A percentile compares a stretch with the other conserved stretches of the same genome.
These are phyloP conservation scores for Laguncularia racemosa DNA, from an alignment of 345 rosid genomes.

Conservation along the genomic window DNA sequence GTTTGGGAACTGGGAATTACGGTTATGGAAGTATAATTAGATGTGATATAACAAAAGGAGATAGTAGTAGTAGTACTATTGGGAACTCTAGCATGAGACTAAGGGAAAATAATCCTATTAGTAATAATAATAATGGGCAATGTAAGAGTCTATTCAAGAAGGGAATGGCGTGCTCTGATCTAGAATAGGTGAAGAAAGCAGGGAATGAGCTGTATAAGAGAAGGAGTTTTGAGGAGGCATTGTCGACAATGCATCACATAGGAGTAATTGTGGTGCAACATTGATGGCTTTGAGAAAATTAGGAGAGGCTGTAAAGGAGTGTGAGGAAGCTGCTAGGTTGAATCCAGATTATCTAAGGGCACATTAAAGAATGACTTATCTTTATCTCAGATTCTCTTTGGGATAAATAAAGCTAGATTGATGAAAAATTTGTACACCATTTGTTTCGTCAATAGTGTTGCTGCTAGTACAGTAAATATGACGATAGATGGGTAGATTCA, in stretches of 20 bases:
- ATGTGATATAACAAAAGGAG: constrained; percentile 20
- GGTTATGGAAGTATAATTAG: constrained; percentile 89
- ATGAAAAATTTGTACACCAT: no score
- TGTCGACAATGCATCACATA: constrained; percentile 62
- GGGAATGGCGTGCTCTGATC: constrained; percentile 25
- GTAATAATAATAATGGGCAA: neutral
- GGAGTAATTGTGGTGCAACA: constrained; percentile 86
- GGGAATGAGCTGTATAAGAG: constrained; percentile 82
- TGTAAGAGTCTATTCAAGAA: constrained; percentile 7
- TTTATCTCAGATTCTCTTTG: constrained; percentile 80
- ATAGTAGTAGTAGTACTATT: neutral
- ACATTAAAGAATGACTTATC: constrained; percentile 70
- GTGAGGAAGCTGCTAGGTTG: constrained; percentile 76
- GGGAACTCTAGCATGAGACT: neutral
- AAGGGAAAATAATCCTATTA: neutral
- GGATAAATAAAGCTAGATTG: no score
- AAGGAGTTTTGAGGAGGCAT: constrained; percentile 63
- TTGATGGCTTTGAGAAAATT: constrained; percentile 63
- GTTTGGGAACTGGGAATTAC: constrained; percentile 72
- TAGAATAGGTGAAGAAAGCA: constrained; percentile 70
- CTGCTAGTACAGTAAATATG: no score
- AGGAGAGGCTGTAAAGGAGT: constrained; percentile 73
- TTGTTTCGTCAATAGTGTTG: no score
- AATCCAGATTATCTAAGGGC: constrained; percentile 71
- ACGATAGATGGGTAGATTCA: no score